Conservation (phyloP, 495 filamentous ascomycete species). For the Zalerion maritima region DNA sequence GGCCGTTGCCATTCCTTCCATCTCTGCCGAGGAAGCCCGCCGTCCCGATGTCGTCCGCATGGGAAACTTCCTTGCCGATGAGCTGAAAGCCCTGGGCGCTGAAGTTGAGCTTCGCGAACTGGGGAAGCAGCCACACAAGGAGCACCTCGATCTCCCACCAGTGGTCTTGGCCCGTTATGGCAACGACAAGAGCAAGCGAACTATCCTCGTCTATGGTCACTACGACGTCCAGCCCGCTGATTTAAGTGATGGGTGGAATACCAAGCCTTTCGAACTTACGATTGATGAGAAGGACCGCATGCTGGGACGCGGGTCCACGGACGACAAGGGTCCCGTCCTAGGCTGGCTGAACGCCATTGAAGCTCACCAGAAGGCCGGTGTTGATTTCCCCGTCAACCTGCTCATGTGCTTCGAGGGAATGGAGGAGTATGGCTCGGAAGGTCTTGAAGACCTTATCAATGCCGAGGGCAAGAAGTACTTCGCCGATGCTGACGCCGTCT, state of each 20-base stretch:
- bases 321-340: constrained; percentile 96
- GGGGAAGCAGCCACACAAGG: constrained; percentile 79
- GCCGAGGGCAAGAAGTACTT: constrained; percentile 84
- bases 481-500: constrained; percentile 86
- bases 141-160: constrained; percentile 81
- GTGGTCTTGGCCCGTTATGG: constrained; percentile 87
- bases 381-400: constrained; percentile 93
- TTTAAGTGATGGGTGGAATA: constrained; percentile 90
- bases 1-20: constrained; percentile 89
- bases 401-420: constrained; percentile 99
- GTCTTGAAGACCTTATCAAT: constrained; percentile 85
- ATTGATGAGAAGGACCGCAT: constrained; percentile 82
- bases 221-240: constrained; percentile 97
- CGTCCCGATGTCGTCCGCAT: constrained; percentile 89
- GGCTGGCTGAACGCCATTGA: constrained; percentile 98
- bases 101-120: constrained; percentile 68
- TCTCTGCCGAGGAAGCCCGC: constrained; percentile 81
- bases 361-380: constrained; percentile 83
- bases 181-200: constrained; percentile 77
- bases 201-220: constrained; percentile 93
- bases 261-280: constrained; percentile 84
- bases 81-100: constrained; percentile 73
- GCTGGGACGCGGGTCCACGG: constrained; percentile 89
- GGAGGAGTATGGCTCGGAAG: constrained; percentile 98
- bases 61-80: constrained; percentile 75